These are phyloP conservation scores for Gossypium gossypioides DNA, from an alignment of 441 rosid species.

Conservation along the genomic window DNA sequence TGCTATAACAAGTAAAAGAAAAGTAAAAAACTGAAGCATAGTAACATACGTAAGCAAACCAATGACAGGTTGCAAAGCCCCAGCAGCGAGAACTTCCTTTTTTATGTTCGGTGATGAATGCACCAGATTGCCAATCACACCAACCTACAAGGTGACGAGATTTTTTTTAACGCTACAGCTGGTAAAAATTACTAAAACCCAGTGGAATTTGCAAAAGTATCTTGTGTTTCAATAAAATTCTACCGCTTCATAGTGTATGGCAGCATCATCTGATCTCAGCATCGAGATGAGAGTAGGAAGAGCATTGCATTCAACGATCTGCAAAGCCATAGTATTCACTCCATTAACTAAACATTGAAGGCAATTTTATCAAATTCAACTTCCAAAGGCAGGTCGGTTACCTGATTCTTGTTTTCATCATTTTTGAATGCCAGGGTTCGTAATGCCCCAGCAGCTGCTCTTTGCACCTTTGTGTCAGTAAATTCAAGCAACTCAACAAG, in stretches of 20 bases:
- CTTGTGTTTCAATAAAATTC: conserved; percentile 17
- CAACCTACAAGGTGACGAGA: conserved; percentile 46
- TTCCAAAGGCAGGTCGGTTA: conserved; percentile 17
- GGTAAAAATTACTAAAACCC: neutral
- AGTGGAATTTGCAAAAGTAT: conserved; percentile 7
- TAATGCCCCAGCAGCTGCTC: conserved; percentile 4
- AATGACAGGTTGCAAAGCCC: conserved; percentile 94
- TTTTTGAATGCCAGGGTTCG: conserved; percentile 44
- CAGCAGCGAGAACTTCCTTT: conserved; percentile 87
- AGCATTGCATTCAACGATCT: conserved; percentile 1
- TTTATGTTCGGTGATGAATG: conserved; percentile 50
- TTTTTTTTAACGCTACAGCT: conserved; percentile 7
- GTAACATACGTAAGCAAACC: conserved; percentile 65
- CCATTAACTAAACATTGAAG: conserved; percentile 7
- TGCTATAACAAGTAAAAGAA: neutral
- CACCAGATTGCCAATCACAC: conserved; percentile 63
- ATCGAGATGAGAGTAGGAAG: conserved; percentile 81
- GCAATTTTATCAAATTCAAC: conserved; percentile 15
- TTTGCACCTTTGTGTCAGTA: neutral
- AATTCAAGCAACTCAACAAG: conserved; percentile 2
- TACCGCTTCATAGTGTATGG: conserved; percentile 97
- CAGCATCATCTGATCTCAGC: conserved; percentile 93
- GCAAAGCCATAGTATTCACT: neutral
- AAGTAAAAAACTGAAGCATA: neutral
- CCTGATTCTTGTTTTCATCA: conserved; percentile 80